Conservation (phyloP, 768 basidiomycete genomes). For the Suillus hirtellus region DNA sequence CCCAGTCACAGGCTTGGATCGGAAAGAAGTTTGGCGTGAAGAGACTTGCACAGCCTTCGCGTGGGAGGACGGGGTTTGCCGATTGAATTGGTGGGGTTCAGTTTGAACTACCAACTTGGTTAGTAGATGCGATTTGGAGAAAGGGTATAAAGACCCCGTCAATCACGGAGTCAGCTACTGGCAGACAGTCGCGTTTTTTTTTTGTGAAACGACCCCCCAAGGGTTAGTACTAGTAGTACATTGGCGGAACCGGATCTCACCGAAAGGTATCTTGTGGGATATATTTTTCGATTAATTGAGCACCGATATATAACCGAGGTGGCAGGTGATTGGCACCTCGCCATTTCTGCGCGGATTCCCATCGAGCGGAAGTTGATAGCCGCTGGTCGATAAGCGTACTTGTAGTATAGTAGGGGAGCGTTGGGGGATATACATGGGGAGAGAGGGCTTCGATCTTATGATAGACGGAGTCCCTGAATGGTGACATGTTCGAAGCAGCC, state of each 20-base stretch:
- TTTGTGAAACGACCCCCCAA: background rate
- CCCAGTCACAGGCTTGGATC: conserved; percentile 7
- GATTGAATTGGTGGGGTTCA: conserved; percentile 30
- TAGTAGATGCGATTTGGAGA: conserved; percentile 10
- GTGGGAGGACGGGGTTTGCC: conserved; percentile 31
- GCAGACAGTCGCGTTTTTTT: background rate
- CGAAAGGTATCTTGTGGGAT: background rate
- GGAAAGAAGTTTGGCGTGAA: conserved; percentile 23
- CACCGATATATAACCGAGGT: conserved; percentile 7
- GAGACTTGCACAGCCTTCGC: conserved; percentile 29
- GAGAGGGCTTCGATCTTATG: background rate
- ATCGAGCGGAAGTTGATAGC: conserved; percentile 4
- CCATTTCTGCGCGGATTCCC: background rate
- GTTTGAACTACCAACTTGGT: conserved; percentile 15
- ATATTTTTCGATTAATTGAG: conserved; percentile 8
- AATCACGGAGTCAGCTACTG: conserved; percentile 14
- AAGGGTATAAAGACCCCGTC: conserved; percentile 14
- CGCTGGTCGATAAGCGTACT: conserved; percentile 1
- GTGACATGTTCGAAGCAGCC: conserved; percentile 17
- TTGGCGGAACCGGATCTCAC: conserved; percentile 9
- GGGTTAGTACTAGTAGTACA: background rate
- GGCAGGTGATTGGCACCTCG: conserved; percentile 7
- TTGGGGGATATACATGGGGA: too few relatives aligned
- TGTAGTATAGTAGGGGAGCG: too few relatives aligned
- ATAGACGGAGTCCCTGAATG: conserved; percentile 25